These are phyloP conservation scores for Alternaria burnsii DNA, from an alignment of 2,329 filamentous ascomycete genomes.

Conservation along the genomic window DNA sequence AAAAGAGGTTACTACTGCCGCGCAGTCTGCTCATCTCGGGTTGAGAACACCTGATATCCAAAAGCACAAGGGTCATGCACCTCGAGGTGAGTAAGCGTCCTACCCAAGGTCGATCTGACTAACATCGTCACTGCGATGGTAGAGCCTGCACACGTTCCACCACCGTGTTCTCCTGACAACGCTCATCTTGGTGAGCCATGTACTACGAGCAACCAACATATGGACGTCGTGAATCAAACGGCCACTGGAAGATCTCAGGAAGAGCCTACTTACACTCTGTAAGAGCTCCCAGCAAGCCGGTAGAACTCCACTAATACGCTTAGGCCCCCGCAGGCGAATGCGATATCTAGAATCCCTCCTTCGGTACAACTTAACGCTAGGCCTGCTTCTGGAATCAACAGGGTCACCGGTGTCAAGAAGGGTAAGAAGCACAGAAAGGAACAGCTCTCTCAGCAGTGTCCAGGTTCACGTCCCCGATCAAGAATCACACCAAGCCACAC, in stretches of 20 bases:
- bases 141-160: neutral
- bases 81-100: neutral
- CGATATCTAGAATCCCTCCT: neutral
- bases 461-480: conserved; percentile 6
- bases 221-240: neutral
- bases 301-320: neutral
- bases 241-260: neutral
- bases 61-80: neutral
- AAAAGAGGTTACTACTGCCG: neutral
- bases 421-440: conserved; percentile 8
- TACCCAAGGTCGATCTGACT: neutral
- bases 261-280: neutral
- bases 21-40: neutral
- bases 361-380: conserved; percentile 1
- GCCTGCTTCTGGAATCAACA: neutral
- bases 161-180: neutral
- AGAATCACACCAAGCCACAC: neutral
- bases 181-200: neutral
- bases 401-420: neutral
- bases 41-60: neutral
- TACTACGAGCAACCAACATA: neutral
- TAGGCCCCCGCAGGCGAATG: neutral
- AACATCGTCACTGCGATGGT: neutral
- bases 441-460: neutral
- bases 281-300: neutral